A percentile compares a stretch with the other conserved stretches of the same genome.
These are phyloP conservation scores for Penicillium roqueforti DNA, from an alignment of 495 filamentous ascomycete genomes.

Conservation along the genomic window DNA sequence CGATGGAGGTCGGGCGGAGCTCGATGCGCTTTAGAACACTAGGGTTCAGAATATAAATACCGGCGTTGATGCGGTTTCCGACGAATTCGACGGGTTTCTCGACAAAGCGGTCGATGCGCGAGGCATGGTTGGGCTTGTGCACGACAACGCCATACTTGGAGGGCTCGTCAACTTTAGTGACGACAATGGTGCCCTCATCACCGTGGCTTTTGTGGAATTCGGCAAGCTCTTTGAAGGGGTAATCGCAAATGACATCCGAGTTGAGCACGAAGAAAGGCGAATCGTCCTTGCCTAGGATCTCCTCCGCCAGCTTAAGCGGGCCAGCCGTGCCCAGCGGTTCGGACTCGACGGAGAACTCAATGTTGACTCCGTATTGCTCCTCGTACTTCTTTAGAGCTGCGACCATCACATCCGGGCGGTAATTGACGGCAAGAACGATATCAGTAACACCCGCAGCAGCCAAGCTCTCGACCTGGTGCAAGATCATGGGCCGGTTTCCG, in stretches of 20 bases:
- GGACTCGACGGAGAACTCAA: constrained; percentile 93
- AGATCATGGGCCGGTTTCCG: constrained; percentile 97
- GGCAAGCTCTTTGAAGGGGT: constrained; percentile 85
- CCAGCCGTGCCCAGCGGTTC: constrained; percentile 96
- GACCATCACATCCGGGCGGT: constrained; percentile 95
- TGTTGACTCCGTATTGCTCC: constrained; percentile 83
- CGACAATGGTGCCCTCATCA: constrained; percentile 95
- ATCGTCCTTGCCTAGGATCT: constrained; percentile 89
- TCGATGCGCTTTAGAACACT: constrained; percentile 88
- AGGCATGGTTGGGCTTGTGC: constrained; percentile 89
- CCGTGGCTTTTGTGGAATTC: constrained; percentile 87
- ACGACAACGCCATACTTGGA: constrained; percentile 99
- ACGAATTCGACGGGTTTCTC: constrained; percentile 99
- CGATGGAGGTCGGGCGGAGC: constrained; percentile 96
- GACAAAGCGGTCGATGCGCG: constrained; percentile 96
- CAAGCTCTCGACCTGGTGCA: constrained; percentile 94
- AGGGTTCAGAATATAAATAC: constrained; percentile 98
- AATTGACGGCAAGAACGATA: constrained; percentile 97
- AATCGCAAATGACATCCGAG: constrained; percentile 97
- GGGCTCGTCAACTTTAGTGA: constrained; percentile 99
- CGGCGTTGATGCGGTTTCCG: constrained; percentile 98
- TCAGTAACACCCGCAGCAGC: constrained; percentile 95
- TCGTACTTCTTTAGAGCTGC: constrained; percentile 80
- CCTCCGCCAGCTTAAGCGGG: constrained; percentile 92
- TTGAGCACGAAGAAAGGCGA: constrained; percentile 98